Percentiles rank a stretch among this genome's conserved stretches.
phyloP scores from a whole-genome alignment of 257 asterid species.

The Mentha longifolia region DNA sequence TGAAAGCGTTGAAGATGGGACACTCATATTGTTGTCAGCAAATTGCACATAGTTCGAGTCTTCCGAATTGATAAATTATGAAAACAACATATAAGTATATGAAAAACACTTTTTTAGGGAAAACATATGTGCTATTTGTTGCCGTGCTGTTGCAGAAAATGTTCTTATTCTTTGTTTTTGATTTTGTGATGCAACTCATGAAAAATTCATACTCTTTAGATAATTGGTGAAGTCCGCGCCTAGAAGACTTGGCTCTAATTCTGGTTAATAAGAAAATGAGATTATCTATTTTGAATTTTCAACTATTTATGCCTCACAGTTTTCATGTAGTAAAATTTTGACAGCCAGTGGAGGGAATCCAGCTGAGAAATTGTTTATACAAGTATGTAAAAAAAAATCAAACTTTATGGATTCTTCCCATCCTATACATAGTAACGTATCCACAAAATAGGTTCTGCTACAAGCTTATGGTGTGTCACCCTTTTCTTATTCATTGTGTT shows the following conservation, averaged over 20 bases:
- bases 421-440: neutral
- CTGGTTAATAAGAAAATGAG: neutral
- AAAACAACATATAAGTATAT: neutral
- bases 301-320: neutral
- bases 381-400: too few species aligned
- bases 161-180: neutral
- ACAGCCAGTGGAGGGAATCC: conserved; percentile 17
- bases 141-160: neutral
- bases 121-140: neutral
- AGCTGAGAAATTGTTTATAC: neutral
- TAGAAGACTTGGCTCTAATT: neutral
- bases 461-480: neutral
- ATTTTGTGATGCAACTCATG: neutral
- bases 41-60: neutral
- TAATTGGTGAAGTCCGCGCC: conserved; percentile 6
- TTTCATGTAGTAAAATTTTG: neutral
- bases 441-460: neutral
- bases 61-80: neutral
- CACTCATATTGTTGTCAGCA: conserved; percentile 18
- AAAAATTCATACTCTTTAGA: neutral
- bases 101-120: neutral
- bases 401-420: neutral
- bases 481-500: neutral
- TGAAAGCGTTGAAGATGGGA: neutral
- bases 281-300: conserved; percentile 2